phyloP scores from a whole-genome alignment of 306 rosid genomes.

The Cicer judaicum region DNA sequence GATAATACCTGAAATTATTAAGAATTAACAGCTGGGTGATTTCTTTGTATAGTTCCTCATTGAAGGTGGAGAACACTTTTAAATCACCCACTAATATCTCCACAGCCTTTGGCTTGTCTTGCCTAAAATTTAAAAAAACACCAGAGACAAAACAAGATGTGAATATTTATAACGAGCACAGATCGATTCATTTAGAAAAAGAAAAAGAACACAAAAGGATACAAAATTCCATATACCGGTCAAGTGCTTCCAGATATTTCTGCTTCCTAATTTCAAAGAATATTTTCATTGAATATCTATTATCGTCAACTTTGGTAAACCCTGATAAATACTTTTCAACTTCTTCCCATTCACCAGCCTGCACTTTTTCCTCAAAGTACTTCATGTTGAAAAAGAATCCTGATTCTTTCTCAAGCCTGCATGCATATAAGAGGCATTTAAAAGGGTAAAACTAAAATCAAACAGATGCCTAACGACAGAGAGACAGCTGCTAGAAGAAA shows the following conservation, averaged over 20 bases:
- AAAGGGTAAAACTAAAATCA: constrained; percentile 13
- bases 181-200: constrained; percentile 11
- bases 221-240: constrained; percentile 56
- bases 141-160: constrained; percentile 31
- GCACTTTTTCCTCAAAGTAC: constrained; percentile 91
- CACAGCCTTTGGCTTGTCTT: constrained; percentile 74
- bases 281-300: constrained; percentile 88
- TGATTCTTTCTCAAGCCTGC: constrained; percentile 91
- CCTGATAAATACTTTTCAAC: constrained; percentile 86
- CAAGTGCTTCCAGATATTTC: constrained; percentile 93
- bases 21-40: constrained; percentile 86
- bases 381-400: constrained; percentile 87
- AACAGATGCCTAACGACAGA: constrained; percentile 20
- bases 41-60: constrained; percentile 82
- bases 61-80: constrained; percentile 76
- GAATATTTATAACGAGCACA: constrained; percentile 17
- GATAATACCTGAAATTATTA: constrained; percentile 75
- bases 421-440: constrained; percentile 20
- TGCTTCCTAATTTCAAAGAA: constrained; percentile 90
- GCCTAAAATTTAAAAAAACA: constrained; percentile 52
- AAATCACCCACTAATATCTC: constrained; percentile 81
- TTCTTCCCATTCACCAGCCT: constrained; percentile 93
- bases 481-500: neutral
- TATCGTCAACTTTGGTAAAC: constrained; percentile 85
- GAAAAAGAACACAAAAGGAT: constrained; percentile 30